phyloP scores from a whole-genome alignment of 345 rosid genomes.

The Eucalyptus lansdowneana region DNA sequence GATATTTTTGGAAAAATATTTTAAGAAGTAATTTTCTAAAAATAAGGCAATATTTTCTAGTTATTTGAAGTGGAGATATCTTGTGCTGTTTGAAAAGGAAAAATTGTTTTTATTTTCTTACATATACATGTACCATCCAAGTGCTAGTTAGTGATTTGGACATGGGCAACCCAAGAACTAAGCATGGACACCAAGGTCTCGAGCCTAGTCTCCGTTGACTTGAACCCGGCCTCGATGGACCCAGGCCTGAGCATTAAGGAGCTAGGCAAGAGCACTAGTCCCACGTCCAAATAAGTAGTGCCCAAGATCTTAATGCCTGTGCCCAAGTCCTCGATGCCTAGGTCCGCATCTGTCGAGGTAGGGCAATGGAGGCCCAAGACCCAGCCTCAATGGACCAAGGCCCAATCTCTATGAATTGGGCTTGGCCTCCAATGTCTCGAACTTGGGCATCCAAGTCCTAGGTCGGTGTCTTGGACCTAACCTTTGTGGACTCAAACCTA shows the following conservation, averaged over 20 bases:
- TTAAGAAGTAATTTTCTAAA: too few species aligned
- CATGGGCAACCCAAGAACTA: accelerated
- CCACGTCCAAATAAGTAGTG: not conserved
- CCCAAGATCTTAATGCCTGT: accelerated
- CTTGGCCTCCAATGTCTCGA: too few species aligned
- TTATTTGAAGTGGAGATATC: too few species aligned
- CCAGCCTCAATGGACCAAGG: not conserved
- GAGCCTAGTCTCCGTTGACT: accelerated
- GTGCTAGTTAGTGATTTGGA: not conserved
- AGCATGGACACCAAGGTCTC: not conserved
- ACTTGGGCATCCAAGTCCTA: too few species aligned
- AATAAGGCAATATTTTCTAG: accelerated
- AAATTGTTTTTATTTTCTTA: too few species aligned
- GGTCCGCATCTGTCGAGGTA: accelerated
- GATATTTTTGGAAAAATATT: too few species aligned
- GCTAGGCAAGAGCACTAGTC: accelerated
- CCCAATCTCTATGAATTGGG: accelerated
- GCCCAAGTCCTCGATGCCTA: not conserved
- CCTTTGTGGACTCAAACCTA: not conserved
- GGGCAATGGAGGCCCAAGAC: not conserved
- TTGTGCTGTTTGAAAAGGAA: not conserved
- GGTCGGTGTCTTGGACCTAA: not conserved
- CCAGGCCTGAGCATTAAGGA: accelerated
- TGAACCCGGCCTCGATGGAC: accelerated
- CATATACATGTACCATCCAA: too few species aligned